phyloP scores from a whole-genome alignment of 805 yeast species.

The Pichia membranifaciens region DNA sequence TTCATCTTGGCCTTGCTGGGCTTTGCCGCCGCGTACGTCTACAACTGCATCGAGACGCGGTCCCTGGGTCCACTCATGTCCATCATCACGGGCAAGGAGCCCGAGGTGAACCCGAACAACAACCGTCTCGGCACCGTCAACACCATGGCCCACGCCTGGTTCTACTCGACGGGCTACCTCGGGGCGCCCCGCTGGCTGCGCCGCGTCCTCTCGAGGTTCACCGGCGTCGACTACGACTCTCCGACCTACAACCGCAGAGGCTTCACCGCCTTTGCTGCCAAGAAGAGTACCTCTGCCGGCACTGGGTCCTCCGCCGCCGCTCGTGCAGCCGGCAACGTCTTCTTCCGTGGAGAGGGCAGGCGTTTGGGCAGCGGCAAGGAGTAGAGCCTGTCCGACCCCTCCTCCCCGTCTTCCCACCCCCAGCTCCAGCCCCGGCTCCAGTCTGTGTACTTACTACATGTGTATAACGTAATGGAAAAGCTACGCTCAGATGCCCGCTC shows the following conservation, averaged over 20 bases:
- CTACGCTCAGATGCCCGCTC: too few species aligned
- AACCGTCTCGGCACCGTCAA: conserved; percentile 29
- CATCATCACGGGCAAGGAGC: conserved; percentile 27
- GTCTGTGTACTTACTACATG: too few species aligned
- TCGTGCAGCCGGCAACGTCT: conserved; percentile 11
- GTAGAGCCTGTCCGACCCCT: background rate
- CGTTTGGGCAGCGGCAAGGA: conserved; percentile 28
- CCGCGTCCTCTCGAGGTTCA: conserved; percentile 24
- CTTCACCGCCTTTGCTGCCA: conserved; percentile 18
- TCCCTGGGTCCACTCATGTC: conserved; percentile 43
- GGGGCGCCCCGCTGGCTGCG: conserved; percentile 49
- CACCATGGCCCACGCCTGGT: conserved; percentile 28
- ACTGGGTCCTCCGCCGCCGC: conserved; percentile 5
- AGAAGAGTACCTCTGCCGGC: conserved; percentile 11
- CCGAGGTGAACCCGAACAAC: conserved; percentile 17
- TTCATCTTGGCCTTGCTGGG: conserved; percentile 44
- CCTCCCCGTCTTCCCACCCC: too few species aligned
- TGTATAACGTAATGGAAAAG: too few species aligned
- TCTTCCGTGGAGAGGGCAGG: conserved; percentile 35
- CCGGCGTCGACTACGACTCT: conserved; percentile 29
- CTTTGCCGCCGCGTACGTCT: conserved; percentile 49
- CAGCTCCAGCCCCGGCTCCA: too few species aligned
- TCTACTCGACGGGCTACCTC: conserved; percentile 48
- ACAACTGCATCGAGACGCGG: conserved; percentile 56
- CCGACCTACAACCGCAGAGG: conserved; percentile 23